Evolutionary conservation across 441 rosid genomes (phyloP), one percentile per base, ranked within the genome.

Genomic region (Adansonia grandidieri): DNA sequence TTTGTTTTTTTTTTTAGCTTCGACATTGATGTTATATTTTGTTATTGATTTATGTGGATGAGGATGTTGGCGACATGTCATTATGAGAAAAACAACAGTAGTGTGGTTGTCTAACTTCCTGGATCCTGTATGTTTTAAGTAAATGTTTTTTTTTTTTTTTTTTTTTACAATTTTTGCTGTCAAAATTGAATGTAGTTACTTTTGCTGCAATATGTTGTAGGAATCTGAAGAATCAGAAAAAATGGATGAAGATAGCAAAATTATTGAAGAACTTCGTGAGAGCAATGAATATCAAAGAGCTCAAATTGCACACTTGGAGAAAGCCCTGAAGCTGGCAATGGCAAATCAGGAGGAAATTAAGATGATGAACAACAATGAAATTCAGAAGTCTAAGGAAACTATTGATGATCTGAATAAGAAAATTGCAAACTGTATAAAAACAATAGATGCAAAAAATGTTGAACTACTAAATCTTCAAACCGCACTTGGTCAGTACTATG

Each of bases 401-500:
- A 83, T 89, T 84, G 91, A 86, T 80, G 97, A 89, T 80, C 83
- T 93, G 85, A 90, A 93, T 79, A 88, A 80, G 82, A 91, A 87
- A 86, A 88, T 93, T 82, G 87, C 91, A 50, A 90, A 84, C 74
- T 92, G 87, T 85, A 84, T 88, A 85, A 87, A 88, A 83, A 87
- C 85, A 40, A 89, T 94, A 80, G 95, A 94, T 71, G 85, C 90
- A 62, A 92, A 93, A 87, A 89, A 94, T 84, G 84, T 90, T 74
- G 98, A 96, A 87, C 92, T 94, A 79, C 78, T 78, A 77, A 94
- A 96, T 88, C 98, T 94, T 82, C 98, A 94, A 87, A 96, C 96
- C 77, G 98, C 98, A 54, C 98, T 96, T 80, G 99, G 99, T 76
- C 97, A 94, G 88, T 96, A 96, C 82, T 94, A 91, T 78, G 98